Evolutionary conservation across 1,139 yeast genomes (phyloP), one percentile per base, ranked within the genome.

Genomic region (Hansenula anomala): DNA sequence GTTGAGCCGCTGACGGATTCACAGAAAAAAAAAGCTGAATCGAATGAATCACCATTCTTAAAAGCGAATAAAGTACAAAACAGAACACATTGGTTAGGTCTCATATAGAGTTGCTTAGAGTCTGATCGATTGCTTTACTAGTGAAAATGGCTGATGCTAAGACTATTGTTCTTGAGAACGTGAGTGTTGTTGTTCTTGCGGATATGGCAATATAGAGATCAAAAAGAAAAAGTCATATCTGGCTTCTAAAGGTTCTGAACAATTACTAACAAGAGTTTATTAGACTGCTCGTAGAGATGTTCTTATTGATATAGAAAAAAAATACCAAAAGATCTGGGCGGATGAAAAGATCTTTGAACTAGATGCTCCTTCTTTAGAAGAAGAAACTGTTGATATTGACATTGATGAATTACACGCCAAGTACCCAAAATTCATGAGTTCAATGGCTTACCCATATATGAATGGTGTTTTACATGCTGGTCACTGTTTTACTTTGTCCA

Each of bases 361-460:
- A 42, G 78, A 92, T 61, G 96, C 98, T 13, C 98, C 98, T 36
- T 63, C 80, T 22, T 52, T 75, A 37, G 83, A 76, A 36, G 92
- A 83, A 50, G 78, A 82, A 37, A 73, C 71, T 33, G 71, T 76
- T 38, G 73, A 77, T 42, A 65, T 74, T 39, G 61, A 58, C 28
- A 56, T 67, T 35, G 96, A 82, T 37, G 87, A 83, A 56, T 72
- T 92, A 48, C 89, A 87, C 55, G 73, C 71, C 45, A 74, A 80
- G 56, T 74, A 83, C 61, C 97, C 98, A 42, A 94, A 94, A 64
- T 85, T 73, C 65, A 84, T 88, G 69, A 78, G 88, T 18, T 83
- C 96, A 37, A 90, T 94, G 97, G 98, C 98, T 12, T 94, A 87
- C 59, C 99, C 99, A 30, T 94, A 94, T 67, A 92, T 92, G 97